These are phyloP conservation scores for Rhodotorula mucilaginosa DNA, from an alignment of 1,284 basidiomycete genomes.

Conservation along the genomic window DNA sequence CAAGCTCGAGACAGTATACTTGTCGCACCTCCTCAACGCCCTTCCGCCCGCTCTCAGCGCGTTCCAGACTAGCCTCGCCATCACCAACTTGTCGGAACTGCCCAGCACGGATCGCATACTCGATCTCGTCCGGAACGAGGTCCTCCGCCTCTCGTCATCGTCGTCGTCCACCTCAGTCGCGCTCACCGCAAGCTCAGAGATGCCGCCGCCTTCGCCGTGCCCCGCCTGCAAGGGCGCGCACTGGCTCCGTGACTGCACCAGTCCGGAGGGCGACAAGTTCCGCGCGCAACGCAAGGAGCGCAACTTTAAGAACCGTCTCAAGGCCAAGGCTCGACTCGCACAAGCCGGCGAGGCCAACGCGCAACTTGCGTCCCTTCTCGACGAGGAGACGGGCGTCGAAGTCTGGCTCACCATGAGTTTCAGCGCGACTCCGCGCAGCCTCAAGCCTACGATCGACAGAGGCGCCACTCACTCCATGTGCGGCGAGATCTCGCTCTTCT, in stretches of 20 bases:
- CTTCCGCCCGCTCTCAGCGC: background rate
- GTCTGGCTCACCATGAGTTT: background rate
- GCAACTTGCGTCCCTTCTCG: background rate
- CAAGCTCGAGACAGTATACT: background rate
- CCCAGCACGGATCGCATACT: background rate
- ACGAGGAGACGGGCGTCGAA: background rate
- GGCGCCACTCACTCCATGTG: slow-evolving; percentile 5
- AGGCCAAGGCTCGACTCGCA: too few species aligned
- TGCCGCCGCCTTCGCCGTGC: background rate
- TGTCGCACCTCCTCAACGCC: background rate
- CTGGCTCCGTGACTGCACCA: too few species aligned
- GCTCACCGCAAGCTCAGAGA: background rate
- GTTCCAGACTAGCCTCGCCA: background rate
- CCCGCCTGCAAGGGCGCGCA: background rate
- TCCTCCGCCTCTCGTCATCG: slow-evolving; percentile 6
- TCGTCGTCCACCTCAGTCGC: background rate
- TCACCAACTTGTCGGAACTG: background rate
- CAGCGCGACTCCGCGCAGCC: background rate
- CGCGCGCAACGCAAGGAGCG: background rate
- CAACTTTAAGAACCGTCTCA: background rate
- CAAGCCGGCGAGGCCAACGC: too few species aligned
- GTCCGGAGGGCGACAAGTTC: too few species aligned
- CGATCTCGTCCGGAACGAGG: slow-evolving; percentile 7
- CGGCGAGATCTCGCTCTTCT: background rate
- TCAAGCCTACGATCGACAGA: background rate